phyloP scores from a whole-genome alignment of 305 asterid genomes.

The Salvia sclarea region DNA sequence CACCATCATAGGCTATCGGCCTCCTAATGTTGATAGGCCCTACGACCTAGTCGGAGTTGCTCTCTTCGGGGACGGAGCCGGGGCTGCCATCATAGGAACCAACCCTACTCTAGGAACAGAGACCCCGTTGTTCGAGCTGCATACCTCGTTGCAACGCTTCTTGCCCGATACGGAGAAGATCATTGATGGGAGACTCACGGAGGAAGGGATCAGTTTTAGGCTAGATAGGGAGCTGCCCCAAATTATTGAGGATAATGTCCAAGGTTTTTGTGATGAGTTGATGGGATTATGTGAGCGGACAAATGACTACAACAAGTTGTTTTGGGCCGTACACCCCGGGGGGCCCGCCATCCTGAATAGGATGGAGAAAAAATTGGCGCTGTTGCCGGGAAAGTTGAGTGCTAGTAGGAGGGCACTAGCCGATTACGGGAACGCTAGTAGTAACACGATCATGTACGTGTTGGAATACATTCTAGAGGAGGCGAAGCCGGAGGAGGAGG shows the following conservation, averaged over 20 bases:
- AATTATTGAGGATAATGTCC: slow-evolving; percentile 76
- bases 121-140: slow-evolving; percentile 72
- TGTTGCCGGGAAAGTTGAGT: slow-evolving; percentile 62
- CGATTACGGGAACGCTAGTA: slow-evolving; percentile 91
- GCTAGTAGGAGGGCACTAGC: slow-evolving; percentile 82
- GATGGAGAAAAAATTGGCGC: slow-evolving; percentile 71
- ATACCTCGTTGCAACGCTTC: slow-evolving; percentile 74
- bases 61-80: slow-evolving; percentile 93
- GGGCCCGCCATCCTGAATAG: slow-evolving; percentile 87
- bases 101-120: slow-evolving; percentile 46
- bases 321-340: slow-evolving; percentile 99
- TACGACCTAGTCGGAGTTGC: slow-evolving; percentile 91
- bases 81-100: slow-evolving; percentile 80
- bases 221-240: slow-evolving; percentile 77
- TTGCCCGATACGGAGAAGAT: slow-evolving; percentile 81
- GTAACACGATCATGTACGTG: slow-evolving; percentile 89
- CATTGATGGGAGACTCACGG: slow-evolving; percentile 84
- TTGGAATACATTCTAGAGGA: slow-evolving; percentile 82
- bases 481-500: slow-evolving; percentile 25
- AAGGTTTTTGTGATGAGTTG: slow-evolving; percentile 60
- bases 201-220: slow-evolving; percentile 91
- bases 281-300: slow-evolving; percentile 47
- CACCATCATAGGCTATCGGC: slow-evolving; percentile 83
- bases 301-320: slow-evolving; percentile 58
- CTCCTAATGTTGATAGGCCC: slow-evolving; percentile 76